These are phyloP conservation scores for Penicillium riverlandense DNA, from an alignment of 495 filamentous ascomycete genomes.

Conservation along the genomic window DNA sequence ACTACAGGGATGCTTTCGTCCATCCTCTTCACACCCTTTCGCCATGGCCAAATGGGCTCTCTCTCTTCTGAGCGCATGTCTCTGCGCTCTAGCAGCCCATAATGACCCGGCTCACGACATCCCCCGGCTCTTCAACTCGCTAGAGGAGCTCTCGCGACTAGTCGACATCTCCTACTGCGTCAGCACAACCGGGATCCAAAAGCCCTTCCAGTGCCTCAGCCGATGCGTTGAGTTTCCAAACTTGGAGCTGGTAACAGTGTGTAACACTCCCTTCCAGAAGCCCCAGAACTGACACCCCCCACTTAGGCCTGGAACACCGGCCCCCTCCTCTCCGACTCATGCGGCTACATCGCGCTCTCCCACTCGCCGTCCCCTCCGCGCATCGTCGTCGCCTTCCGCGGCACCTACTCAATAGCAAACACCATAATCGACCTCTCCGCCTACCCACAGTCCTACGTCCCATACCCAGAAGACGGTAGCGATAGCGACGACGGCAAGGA, in stretches of 20 bases:
- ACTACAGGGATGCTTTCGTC: neutral
- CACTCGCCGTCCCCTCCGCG: slow-evolving; percentile 50
- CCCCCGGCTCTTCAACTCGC: slow-evolving; percentile 58
- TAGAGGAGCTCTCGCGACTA: slow-evolving; percentile 79
- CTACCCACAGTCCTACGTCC: slow-evolving; percentile 81
- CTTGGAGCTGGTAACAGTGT: slow-evolving; percentile 66
- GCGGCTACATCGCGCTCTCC: slow-evolving; percentile 86
- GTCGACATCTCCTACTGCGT: slow-evolving; percentile 97
- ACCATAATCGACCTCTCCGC: slow-evolving; percentile 83
- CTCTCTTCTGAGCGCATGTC: no score
- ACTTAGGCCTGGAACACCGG: slow-evolving; percentile 89
- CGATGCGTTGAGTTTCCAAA: slow-evolving; percentile 74
- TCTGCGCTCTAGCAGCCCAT: no score
- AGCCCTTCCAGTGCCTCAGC: slow-evolving; percentile 78
- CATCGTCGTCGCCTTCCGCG: slow-evolving; percentile 89
- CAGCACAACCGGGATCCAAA: slow-evolving; percentile 68
- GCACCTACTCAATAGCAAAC: slow-evolving; percentile 89
- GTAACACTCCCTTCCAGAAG: neutral
- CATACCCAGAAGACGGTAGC: slow-evolving; percentile 53
- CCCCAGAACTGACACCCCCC: neutral
- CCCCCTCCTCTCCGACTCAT: slow-evolving; percentile 77
- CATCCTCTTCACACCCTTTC: no score
- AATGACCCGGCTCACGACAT: no score
- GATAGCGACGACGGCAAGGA: slow-evolving; percentile 1
- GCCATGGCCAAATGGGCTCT: no score